Evolutionary conservation across 1,139 yeast species (phyloP).

Genomic region (Lodderomyces oxycetoniae): DNA sequence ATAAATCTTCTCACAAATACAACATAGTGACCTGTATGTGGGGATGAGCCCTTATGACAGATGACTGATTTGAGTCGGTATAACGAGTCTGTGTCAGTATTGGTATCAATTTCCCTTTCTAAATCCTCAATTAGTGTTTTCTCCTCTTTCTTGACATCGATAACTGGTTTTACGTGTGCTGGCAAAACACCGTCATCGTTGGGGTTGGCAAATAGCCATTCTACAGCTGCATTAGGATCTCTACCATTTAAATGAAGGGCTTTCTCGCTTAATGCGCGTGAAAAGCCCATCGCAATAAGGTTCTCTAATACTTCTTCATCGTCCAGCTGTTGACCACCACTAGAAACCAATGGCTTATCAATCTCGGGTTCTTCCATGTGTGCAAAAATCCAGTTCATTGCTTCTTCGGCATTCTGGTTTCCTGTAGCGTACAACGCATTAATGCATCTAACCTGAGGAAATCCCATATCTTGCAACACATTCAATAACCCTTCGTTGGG

Average conservation of each 20-base stretch:
- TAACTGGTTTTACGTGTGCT: conserved; percentile 13
- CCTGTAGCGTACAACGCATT: conserved; percentile 74
- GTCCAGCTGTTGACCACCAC: neutral
- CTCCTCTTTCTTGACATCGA: conserved; percentile 22
- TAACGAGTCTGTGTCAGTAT: neutral
- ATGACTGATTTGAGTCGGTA: conserved; percentile 67
- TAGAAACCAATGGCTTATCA: conserved; percentile 50
- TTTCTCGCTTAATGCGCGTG: conserved; percentile 54
- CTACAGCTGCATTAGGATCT: conserved; percentile 74
- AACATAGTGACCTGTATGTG: conserved; percentile 96
- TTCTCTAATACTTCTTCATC: conserved; percentile 42
- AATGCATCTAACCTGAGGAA: conserved; percentile 59
- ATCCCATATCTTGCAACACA: conserved; percentile 78
- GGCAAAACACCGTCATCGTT: conserved; percentile 47
- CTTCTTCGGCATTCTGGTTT: conserved; percentile 63
- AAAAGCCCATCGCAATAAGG: conserved; percentile 76
- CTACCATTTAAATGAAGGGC: conserved; percentile 58
- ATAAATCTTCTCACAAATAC: conserved; percentile 55
- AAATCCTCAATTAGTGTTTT: conserved; percentile 17
- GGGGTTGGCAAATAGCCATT: conserved; percentile 81
- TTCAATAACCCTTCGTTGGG: conserved; percentile 56
- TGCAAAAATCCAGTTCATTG: conserved; percentile 86
- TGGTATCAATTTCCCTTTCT: conserved; percentile 1
- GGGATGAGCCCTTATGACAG: conserved; percentile 92
- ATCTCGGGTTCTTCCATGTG: conserved; percentile 84